Conservation (phyloP, 2,329 filamentous ascomycete genomes). For the Cladosporium sp. region DNA sequence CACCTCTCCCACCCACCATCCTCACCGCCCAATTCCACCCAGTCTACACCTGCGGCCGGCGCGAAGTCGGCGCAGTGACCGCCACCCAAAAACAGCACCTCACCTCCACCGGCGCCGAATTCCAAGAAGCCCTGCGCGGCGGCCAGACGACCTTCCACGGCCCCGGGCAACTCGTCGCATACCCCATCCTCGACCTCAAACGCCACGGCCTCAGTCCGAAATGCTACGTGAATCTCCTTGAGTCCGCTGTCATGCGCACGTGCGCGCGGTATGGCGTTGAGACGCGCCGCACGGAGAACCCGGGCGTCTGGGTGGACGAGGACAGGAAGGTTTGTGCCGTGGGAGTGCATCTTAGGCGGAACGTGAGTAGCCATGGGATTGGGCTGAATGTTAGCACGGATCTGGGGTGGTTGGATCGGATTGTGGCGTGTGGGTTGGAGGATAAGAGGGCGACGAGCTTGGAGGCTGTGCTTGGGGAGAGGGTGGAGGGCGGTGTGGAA, state of each 20-base stretch:
- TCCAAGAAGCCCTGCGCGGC: constrained; percentile 71
- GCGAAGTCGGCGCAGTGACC: constrained; percentile 58
- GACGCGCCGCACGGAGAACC: constrained; percentile 66
- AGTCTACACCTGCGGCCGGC: constrained; percentile 85
- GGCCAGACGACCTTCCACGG: constrained; percentile 95
- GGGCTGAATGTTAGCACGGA: constrained; percentile 73
- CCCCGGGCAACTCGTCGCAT: constrained; percentile 87
- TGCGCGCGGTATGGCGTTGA: constrained; percentile 58
- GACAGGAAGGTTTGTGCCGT: constrained; percentile 80
- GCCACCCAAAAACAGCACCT: constrained; percentile 41
- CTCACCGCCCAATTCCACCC: constrained; percentile 79
- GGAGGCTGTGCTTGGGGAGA: constrained; percentile 51
- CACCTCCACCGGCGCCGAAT: constrained; percentile 49
- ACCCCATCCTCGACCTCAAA: constrained; percentile 80
- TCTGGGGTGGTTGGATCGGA: constrained; percentile 62
- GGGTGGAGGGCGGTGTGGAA: constrained; percentile 34
- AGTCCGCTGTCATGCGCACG: constrained; percentile 67
- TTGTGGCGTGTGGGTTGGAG: constrained; percentile 84
- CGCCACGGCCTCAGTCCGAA: constrained; percentile 65
- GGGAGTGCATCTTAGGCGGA: constrained; percentile 82
- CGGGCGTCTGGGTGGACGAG: constrained; percentile 68
- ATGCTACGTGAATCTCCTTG: constrained; percentile 73
- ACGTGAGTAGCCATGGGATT: constrained; percentile 79
- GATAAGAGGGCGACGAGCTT: constrained; percentile 78
- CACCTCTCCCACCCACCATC: constrained; percentile 56